Evolutionary conservation across 2,329 filamentous ascomycete genomes (phyloP), one percentile per base, ranked within the genome.

Genomic region (Phyllosticta paracitricarpa): DNA sequence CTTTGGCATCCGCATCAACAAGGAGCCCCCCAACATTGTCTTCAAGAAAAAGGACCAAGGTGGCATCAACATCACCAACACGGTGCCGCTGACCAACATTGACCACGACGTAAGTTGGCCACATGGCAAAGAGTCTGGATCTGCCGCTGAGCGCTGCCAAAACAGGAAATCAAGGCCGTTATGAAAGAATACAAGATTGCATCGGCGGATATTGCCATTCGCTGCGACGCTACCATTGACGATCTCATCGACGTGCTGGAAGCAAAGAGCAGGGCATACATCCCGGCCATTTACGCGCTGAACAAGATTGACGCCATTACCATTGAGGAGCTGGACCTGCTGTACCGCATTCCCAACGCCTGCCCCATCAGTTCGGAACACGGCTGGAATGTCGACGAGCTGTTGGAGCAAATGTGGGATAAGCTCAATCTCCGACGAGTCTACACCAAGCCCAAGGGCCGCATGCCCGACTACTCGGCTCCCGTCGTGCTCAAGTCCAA

Each of bases 21-120:
- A 97, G 80, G 79, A 86, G 68, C 94, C 94, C 26, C 94, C 94
- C 51, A 99, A 99, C 74, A 99, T 99, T 70, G 89, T 94, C n/a
- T 96, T 97, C 81, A 95, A 88, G 78, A 99, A 99, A 82, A 99
- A 99, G 81, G 94, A 99, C 77, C 97, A 97, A 79, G 94, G 94
- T 68, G 94, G 94, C 40, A 85, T 99, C 71, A 92, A 89, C 71
- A 94, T 99, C 71, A 96, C 92, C n/a, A 94, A 85, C 76, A 99
- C 94, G 2, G 88, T 94, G 54, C 91, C 92, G 4, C 80, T 99
- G 67, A 88, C 88, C 25, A 91, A 99, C 76, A 96, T 99, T 70
- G 89, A 94, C 73, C 83, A 91, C 67, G 94, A 96, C 71, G 79
- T 80, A 68, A 60, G 63, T 53, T 12, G 10, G 55, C n/a, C 7